These are phyloP conservation scores for Thalassiosira sp. DNA, from an alignment of 352 stramenopile species.

Conservation along the genomic window DNA sequence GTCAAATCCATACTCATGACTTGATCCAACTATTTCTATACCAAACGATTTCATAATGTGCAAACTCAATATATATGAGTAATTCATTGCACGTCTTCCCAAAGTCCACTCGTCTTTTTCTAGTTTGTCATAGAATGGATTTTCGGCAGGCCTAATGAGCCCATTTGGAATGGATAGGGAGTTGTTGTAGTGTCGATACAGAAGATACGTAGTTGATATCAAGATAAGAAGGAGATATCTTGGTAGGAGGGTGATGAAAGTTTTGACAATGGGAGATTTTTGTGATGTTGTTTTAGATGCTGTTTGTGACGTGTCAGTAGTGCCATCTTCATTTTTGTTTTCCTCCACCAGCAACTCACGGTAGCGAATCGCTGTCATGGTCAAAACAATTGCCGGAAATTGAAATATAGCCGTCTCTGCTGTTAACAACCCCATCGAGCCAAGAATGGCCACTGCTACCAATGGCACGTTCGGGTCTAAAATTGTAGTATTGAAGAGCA, in stretches of 20 bases:
- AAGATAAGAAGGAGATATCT: constrained; percentile 44
- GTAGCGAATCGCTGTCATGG: constrained; percentile 60
- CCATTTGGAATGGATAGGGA: constrained; percentile 69
- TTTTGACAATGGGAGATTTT: constrained; percentile 10
- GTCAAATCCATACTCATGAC: constrained; percentile 81
- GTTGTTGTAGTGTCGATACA: constrained; percentile 55
- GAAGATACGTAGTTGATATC: constrained; percentile 44
- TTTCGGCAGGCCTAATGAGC: constrained; percentile 78
- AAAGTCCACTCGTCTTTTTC: constrained; percentile 39
- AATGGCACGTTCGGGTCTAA: constrained; percentile 33
- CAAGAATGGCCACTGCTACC: constrained; percentile 15
- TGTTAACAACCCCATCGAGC: constrained; percentile 56
- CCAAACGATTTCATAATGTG: constrained; percentile 69
- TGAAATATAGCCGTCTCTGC: constrained; percentile 79
- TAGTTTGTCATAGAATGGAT: constrained; percentile 74
- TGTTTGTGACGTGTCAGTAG: neutral
- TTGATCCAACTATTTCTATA: constrained; percentile 73
- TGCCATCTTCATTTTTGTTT: neutral
- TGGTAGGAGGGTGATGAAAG: constrained; percentile 34
- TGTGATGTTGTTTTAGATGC: too few relatives aligned
- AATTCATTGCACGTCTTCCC: constrained; percentile 57
- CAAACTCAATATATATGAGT: constrained; percentile 66
- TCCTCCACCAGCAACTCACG: constrained; percentile 8
- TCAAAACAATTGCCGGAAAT: constrained; percentile 62
- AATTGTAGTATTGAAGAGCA: constrained; percentile 53